Conservation (phyloP, 1,284 basidiomycete genomes). For the Rugosomyces carneus region DNA sequence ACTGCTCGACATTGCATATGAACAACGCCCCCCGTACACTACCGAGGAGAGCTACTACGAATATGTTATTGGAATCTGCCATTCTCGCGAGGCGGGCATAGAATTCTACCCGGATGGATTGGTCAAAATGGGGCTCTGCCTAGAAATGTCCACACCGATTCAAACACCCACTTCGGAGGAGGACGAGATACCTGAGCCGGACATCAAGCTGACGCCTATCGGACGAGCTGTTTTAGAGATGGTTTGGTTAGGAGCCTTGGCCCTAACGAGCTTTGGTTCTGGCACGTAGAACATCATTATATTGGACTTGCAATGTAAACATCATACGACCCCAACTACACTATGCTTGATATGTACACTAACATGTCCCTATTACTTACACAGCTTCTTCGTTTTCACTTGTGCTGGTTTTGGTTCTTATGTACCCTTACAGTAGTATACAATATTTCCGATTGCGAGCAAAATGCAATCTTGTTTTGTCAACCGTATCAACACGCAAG, state of each 20-base stretch:
- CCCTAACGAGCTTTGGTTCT: constrained; percentile 61
- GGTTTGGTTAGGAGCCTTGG: constrained; percentile 75
- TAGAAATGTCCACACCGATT: constrained; percentile 19
- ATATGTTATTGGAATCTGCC: constrained; percentile 56
- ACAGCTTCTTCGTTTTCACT: neutral
- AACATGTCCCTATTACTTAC: neutral
- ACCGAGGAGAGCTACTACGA: constrained; percentile 25
- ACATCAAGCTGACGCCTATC: constrained; percentile 55
- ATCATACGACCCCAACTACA: neutral
- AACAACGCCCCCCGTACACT: constrained; percentile 28
- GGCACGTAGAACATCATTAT: constrained; percentile 8
- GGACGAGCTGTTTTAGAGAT: constrained; percentile 75
- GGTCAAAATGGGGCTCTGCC: constrained; percentile 57
- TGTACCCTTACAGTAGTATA: neutral
- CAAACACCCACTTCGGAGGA: constrained; percentile 31
- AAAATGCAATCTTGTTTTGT: neutral
- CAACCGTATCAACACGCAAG: too few species aligned
- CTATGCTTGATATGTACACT: neutral
- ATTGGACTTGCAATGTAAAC: neutral
- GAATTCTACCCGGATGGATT: constrained; percentile 68
- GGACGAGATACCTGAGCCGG: constrained; percentile 32
- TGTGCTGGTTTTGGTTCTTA: neutral
- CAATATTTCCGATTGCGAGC: neutral
- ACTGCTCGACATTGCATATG: constrained; percentile 50
- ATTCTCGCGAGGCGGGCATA: constrained; percentile 56